These are phyloP conservation scores for Aspergillus sclerotiicarbonarius DNA, from an alignment of 495 filamentous ascomycete species.

Conservation along the genomic window DNA sequence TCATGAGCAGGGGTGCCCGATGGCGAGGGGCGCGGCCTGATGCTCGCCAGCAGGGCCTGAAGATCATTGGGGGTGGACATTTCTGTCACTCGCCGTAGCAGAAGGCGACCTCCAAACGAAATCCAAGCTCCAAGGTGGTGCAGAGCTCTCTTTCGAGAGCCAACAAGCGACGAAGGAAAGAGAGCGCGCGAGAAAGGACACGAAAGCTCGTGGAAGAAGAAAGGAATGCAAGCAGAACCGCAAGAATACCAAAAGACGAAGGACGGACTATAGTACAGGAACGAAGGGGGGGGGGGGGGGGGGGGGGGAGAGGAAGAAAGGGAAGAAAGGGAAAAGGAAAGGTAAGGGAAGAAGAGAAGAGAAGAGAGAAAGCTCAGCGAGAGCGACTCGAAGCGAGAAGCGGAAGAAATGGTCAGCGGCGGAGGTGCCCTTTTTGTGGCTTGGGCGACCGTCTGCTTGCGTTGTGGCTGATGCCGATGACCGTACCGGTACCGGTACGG, in stretches of 20 bases:
- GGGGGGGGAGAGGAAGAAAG: conserved; percentile 25
- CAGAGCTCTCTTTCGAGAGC: conserved; percentile 44
- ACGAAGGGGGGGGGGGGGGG: conserved; percentile 26
- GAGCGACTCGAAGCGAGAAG: conserved; percentile 8
- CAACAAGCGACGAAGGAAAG: conserved; percentile 14
- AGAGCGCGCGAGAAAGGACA: background rate
- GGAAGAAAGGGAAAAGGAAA: conserved; percentile 19
- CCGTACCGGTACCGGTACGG: no score
- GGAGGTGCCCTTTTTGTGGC: background rate
- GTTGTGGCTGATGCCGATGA: conserved; percentile 5
- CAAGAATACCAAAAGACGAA: conserved; percentile 18
- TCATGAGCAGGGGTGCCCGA: conserved; percentile 37
- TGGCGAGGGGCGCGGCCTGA: conserved; percentile 43
- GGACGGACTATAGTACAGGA: conserved; percentile 25
- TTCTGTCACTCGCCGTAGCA: conserved; percentile 43
- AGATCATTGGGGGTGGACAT: conserved; percentile 52
- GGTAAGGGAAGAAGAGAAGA: conserved; percentile 23
- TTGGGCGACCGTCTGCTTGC: conserved; percentile 15
- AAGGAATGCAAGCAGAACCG: conserved; percentile 17
- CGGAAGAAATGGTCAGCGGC: background rate
- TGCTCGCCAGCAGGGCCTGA: conserved; percentile 49
- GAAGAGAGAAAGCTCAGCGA: conserved; percentile 10
- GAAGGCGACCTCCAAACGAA: conserved; percentile 32
- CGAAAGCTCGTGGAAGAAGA: background rate
- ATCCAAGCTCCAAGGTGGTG: conserved; percentile 28